Percentiles rank a stretch among this genome's conserved stretches.
phyloP scores from a whole-genome alignment of 1,139 yeast species.

The Pichia kudriavzevii region DNA sequence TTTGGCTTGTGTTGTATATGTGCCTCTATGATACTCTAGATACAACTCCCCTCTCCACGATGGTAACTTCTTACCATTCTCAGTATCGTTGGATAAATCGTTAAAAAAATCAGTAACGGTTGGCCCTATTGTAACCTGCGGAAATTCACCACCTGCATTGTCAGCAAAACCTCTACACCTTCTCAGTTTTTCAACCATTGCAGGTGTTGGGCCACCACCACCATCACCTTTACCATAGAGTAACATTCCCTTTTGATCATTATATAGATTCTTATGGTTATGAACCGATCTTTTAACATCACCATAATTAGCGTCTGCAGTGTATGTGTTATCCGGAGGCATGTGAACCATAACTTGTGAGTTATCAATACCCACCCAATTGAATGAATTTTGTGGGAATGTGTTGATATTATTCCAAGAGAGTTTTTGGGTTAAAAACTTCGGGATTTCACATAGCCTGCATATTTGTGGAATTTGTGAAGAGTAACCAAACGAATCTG shows the following conservation, averaged over 20 bases:
- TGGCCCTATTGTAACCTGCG: slow-evolving; percentile 69
- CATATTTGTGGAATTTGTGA: slow-evolving; percentile 93
- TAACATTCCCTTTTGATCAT: slow-evolving; percentile 72
- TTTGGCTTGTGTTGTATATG: slow-evolving; percentile 88
- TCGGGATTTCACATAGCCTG: slow-evolving; percentile 71
- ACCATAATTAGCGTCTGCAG: slow-evolving; percentile 87
- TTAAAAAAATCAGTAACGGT: slow-evolving; percentile 77
- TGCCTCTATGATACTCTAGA: slow-evolving; percentile 93
- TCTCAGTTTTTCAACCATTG: slow-evolving; percentile 86
- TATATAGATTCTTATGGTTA: slow-evolving; percentile 77
- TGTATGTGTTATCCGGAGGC: slow-evolving; percentile 97
- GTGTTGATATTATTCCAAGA: slow-evolving; percentile 92
- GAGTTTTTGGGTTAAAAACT: slow-evolving; percentile 85
- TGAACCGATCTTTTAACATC: slow-evolving; percentile 74
- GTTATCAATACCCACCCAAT: slow-evolving; percentile 93
- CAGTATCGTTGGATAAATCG: slow-evolving; percentile 51
- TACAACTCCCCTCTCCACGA: slow-evolving; percentile 92
- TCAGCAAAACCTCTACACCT: slow-evolving; percentile 84
- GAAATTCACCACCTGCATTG: slow-evolving; percentile 68
- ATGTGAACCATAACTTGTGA: slow-evolving; percentile 89
- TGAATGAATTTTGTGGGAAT: slow-evolving; percentile 85
- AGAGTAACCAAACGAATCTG: slow-evolving; percentile 95
- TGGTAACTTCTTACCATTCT: slow-evolving; percentile 62
- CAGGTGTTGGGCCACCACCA: slow-evolving; percentile 96
- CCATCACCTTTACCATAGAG: slow-evolving; percentile 95